Base-by-base conservation (phyloP, 2,329 filamentous ascomycete genomes). In the Lecanicillium sp. region DNA sequence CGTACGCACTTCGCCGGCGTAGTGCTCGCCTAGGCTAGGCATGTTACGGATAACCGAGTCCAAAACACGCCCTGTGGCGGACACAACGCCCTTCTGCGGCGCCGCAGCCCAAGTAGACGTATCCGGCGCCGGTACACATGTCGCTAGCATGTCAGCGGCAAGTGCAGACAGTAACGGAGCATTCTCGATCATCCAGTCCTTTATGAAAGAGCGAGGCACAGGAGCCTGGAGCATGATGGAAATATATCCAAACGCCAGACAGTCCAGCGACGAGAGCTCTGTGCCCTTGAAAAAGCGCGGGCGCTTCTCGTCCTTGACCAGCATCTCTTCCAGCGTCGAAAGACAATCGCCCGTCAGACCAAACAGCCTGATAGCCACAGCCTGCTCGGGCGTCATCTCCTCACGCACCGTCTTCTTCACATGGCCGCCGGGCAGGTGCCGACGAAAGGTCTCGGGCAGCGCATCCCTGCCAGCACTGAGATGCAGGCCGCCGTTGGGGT, bases 201-300 rank as follows among this genome's bases (percentile, higher is more conserved):
- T 58, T 11, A 64, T 39, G 36, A 64, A 64, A 10, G 57, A 50
- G 32, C 61, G 61, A 3, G 69, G 70, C 4, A 72, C 67, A 11
- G 60, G 52, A 7, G 62, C 59, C 38, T 67, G 62, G 17, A 83
- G 66, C 66, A 92, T 84, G 36, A 96, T 63, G 2, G 78, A 72
- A 27, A 97, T 65, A 56, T 94, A 94, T 10, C 81, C 92, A 51
- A 87, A 77, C 0, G 79, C 81, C 33, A 96, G 59, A 55, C 86
- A 95, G 59, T 96, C 89, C 17, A 94, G 45, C 17, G 49, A 60
- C 0, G 60, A 58, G 4, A 56, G 32, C 12, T 43, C 32, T 0
- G 44, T 43, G 1, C 42, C 40, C 3, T 44, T 28, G 34, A 64
- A 58, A 45, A 65, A 64, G 18, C 53, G 46, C n/a, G 63, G 37